Percentiles rank a stretch among this genome's conserved stretches.
Evolutionary conservation across 2,329 filamentous ascomycete genomes (phyloP).

Genomic region (Chrysoporthe cubensis): DNA sequence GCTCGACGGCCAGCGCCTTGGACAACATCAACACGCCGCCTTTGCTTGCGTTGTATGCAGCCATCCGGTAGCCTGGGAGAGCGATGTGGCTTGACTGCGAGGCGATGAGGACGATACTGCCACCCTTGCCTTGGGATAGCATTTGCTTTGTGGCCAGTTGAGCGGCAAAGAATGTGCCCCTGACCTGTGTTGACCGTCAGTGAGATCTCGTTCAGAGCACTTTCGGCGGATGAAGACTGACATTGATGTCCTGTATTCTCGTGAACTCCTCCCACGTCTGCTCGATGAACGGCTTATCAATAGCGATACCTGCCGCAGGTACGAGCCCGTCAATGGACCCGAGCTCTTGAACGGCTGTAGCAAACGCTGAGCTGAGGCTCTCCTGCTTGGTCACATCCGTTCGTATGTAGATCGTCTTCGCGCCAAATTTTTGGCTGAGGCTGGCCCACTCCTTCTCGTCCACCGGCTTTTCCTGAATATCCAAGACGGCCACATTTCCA

Average conservation of each 20-base stretch:
- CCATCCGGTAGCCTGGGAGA: slow-evolving; percentile 42
- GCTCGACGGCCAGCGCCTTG: slow-evolving; percentile 44
- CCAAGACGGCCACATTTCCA: slow-evolving; percentile 44
- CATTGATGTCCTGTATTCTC: slow-evolving; percentile 47
- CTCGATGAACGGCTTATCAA: slow-evolving; percentile 49
- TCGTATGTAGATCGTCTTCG: slow-evolving; percentile 37
- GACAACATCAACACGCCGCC: slow-evolving; percentile 46
- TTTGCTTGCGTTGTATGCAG: slow-evolving; percentile 49
- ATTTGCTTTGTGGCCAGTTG: slow-evolving; percentile 46
- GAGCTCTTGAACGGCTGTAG: slow-evolving; percentile 33
- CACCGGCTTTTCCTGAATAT: slow-evolving; percentile 39
- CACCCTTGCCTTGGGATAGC: slow-evolving; percentile 42
- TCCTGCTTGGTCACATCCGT: slow-evolving; percentile 40
- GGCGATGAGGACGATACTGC: slow-evolving; percentile 46
- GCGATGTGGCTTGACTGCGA: slow-evolving; percentile 44
- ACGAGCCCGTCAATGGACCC: slow-evolving; percentile 38
- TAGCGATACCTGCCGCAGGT: slow-evolving; percentile 44
- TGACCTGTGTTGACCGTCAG: slow-evolving; percentile 36
- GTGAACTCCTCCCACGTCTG: slow-evolving; percentile 48
- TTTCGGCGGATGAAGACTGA: slow-evolving; percentile 30
- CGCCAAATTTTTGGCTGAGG: slow-evolving; percentile 29
- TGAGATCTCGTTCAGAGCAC: neutral
- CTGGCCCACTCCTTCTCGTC: slow-evolving; percentile 34
- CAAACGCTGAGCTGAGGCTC: slow-evolving; percentile 36
- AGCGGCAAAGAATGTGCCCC: slow-evolving; percentile 46